Conservation (phyloP, 2,329 filamentous ascomycete genomes). For the Pseudogymnoascus sp. region DNA sequence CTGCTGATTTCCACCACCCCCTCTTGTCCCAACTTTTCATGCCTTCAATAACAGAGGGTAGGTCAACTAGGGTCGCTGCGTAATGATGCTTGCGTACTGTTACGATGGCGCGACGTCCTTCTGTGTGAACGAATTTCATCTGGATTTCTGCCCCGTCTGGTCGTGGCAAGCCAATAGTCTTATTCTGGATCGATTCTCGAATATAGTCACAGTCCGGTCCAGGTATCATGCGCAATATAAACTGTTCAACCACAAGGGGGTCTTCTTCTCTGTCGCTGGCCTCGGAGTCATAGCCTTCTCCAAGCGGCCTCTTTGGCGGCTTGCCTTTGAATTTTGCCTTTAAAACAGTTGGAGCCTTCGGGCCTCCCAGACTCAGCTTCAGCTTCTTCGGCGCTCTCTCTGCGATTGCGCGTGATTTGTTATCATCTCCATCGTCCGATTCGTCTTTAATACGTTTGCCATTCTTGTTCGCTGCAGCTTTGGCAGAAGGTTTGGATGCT, state of each 20-base stretch:
- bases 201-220: conserved; percentile 83
- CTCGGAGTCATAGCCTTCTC: conserved; percentile 94
- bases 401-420: conserved; percentile 29
- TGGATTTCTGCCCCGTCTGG: conserved; percentile 69
- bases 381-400: conserved; percentile 37
- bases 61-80: conserved; percentile 59
- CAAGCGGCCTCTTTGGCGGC: conserved; percentile 60
- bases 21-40: conserved; percentile 71
- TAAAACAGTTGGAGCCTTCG: conserved; percentile 35
- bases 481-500: conserved; percentile 52
- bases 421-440: conserved; percentile 41
- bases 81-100: conserved; percentile 55
- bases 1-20: conserved; percentile 65
- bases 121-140: conserved; percentile 68
- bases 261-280: conserved; percentile 84
- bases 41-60: conserved; percentile 63
- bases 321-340: conserved; percentile 62
- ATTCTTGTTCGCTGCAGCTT: conserved; percentile 41
- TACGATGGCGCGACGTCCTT: conserved; percentile 54
- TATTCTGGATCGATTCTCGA: conserved; percentile 65
- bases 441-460: conserved; percentile 52
- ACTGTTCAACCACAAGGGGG: conserved; percentile 81
- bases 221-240: conserved; percentile 80
- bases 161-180: conserved; percentile 62
- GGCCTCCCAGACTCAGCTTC: conserved; percentile 34